Evolutionary conservation across 257 asterid species (phyloP).

Genomic region (Ajuga chamaepitys): DNA sequence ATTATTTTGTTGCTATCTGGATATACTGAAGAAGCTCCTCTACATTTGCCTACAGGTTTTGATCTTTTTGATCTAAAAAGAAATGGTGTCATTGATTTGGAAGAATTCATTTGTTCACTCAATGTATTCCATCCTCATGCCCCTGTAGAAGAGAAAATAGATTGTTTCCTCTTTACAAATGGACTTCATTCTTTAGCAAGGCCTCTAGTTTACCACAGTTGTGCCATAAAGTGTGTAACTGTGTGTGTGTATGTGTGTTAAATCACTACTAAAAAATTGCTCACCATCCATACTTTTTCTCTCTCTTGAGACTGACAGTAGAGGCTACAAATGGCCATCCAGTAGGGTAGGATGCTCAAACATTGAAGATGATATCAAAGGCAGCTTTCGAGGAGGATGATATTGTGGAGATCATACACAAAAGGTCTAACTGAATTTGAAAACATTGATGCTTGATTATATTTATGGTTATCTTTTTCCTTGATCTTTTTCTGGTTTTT

Average conservation of each 20-base stretch:
- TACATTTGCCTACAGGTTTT: conserved; percentile 45
- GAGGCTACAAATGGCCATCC: conserved; percentile 77
- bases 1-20: background rate
- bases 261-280: too few relatives aligned
- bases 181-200: too few relatives aligned
- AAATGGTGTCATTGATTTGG: conserved; percentile 79
- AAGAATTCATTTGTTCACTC: conserved; percentile 66
- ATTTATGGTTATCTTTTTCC: background rate
- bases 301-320: conserved; percentile 55
- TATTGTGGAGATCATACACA: conserved; percentile 74
- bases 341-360: conserved; percentile 54
- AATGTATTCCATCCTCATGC: conserved; percentile 73
- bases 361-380: conserved; percentile 59
- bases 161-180: too few relatives aligned
- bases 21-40: background rate
- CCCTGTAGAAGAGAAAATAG: conserved; percentile 58
- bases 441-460: background rate
- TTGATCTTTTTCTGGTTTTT: background rate
- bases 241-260: too few relatives aligned
- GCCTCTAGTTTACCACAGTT: too few relatives aligned
- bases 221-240: too few relatives aligned
- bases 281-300: background rate
- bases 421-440: conserved; percentile 30
- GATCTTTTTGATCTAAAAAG: conserved; percentile 68
- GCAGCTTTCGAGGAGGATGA: conserved; percentile 96